A percentile compares a stretch with the other conserved stretches of the same genome.
These are phyloP conservation scores for Erodium texanum DNA, from an alignment of 441 rosid genomes.

Conservation along the genomic window DNA sequence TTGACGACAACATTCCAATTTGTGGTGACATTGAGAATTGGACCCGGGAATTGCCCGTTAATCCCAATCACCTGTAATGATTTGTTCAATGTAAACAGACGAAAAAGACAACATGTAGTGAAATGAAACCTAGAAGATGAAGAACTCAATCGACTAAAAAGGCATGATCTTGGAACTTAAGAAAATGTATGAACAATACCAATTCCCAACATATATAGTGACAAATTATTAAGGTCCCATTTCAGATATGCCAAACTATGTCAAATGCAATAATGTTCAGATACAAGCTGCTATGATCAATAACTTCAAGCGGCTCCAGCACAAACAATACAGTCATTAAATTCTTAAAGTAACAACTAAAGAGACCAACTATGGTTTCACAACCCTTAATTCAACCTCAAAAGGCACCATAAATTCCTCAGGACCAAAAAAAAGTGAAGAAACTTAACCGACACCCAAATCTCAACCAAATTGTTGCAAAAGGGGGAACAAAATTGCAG, in stretches of 20 bases:
- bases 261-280: not conserved
- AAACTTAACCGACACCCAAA: too few species aligned
- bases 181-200: not conserved
- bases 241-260: not conserved
- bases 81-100: not conserved
- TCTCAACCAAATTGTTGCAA: too few species aligned
- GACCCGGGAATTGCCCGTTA: not conserved
- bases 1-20: slow-evolving; percentile 3
- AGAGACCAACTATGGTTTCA: not conserved
- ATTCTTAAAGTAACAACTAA: not conserved
- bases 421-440: not conserved
- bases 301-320: not conserved
- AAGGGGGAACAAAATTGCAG: not conserved
- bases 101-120: too few species aligned
- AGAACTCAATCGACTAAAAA: not conserved
- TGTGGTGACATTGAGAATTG: slow-evolving; percentile 1
- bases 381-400: not conserved
- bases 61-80: slow-evolving; percentile 3
- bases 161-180: not conserved
- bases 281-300: not conserved
- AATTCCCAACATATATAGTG: not conserved
- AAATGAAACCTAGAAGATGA: too few species aligned
- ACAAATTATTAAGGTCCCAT: not conserved
- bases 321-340: too few species aligned
- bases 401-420: not conserved